Percentiles rank a stretch among this genome's conserved stretches.
Conservation (phyloP, 1,284 basidiomycete species). For the Malassezia nana region DNA sequence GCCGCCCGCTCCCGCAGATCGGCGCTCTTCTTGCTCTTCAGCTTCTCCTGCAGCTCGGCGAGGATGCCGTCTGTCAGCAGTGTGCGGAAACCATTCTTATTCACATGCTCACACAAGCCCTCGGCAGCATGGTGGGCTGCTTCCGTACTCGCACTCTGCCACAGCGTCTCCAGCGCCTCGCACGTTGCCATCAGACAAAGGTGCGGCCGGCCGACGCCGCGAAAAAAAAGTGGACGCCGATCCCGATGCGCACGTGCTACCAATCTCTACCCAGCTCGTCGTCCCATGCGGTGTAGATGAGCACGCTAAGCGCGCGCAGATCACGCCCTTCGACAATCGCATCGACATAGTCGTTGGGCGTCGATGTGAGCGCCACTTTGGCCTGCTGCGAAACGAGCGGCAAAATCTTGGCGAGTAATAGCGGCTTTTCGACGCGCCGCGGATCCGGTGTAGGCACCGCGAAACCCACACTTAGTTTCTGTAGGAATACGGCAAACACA, state of each 20-base stretch:
- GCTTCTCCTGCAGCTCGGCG: slow-evolving; percentile 52
- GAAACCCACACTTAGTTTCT: slow-evolving; percentile 53
- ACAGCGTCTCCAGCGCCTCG: slow-evolving; percentile 47
- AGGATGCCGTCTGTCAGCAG: slow-evolving; percentile 47
- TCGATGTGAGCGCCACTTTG: slow-evolving; percentile 59
- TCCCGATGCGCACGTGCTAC: slow-evolving; percentile 1
- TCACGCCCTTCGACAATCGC: slow-evolving; percentile 12
- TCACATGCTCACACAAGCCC: slow-evolving; percentile 47
- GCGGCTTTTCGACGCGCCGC: slow-evolving; percentile 40
- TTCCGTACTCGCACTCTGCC: slow-evolving; percentile 23
- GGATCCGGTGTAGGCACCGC: slow-evolving; percentile 52
- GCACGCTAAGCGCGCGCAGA: slow-evolving; percentile 17
- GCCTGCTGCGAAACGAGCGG: slow-evolving; percentile 70
- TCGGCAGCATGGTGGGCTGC: slow-evolving; percentile 42
- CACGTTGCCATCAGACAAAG: slow-evolving; percentile 15
- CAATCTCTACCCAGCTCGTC: slow-evolving; percentile 5
- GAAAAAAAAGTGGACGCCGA: background rate
- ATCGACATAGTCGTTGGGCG: slow-evolving; percentile 73
- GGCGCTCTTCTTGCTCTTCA: slow-evolving; percentile 73
- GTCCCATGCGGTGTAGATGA: slow-evolving; percentile 16
- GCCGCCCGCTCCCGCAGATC: slow-evolving; percentile 86
- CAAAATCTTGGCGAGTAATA: slow-evolving; percentile 64
- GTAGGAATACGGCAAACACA: slow-evolving; percentile 56
- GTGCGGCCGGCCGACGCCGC: background rate
- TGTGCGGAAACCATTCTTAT: slow-evolving; percentile 38